Evolutionary conservation across 139 green algal genomes (phyloP), one percentile per base, ranked within the genome.

Genomic region (Volvox reticuliferus): DNA sequence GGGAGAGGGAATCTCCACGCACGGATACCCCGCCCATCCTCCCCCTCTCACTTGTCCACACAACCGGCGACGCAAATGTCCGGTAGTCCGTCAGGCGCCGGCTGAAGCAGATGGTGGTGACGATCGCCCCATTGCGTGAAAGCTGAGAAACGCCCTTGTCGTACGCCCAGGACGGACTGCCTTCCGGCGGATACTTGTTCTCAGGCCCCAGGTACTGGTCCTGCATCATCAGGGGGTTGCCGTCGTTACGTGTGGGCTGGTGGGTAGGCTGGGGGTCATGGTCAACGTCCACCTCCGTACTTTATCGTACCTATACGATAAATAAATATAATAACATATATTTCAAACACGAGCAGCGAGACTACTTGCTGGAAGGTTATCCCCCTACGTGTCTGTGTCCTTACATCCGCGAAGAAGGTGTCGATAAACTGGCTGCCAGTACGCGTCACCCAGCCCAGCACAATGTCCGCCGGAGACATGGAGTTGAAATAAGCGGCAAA

Each of bases 71-170:
- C 21, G 21, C 30, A 9, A 22, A 2, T 0, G 82, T n/a, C 61
- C 62, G 82, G 1, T 26, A 17, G 30, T 88, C 82, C 18, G 3
- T 14, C 32, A 88, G 63, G 62, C 62, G 62, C 32, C 82, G 82
- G 63, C 82, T 88, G 82, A 88, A 88, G 82, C 82, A 88, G 32
- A 63, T 88, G 18, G 62, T 88, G 62, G 82, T 88, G 32, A 21
- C n/a, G 19, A 13, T 19, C 2, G 32, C 3, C 13, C 37, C 28
- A 28, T 35, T 6, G 19, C 19, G 26, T 20, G 36, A 6, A 2
- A 2, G 19, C 65, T 67, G 78, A 35, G 17, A 26, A 0, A 88
- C 83, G 22, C 83, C 83, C 21, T 16, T 79, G 63, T 88, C 35
- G 83, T 76, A 88, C 13, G 83, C 67, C 83, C 83, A 88, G 63